Conservation (phyloP, 2,329 filamentous ascomycete genomes). For the Fusarium aywerte region DNA sequence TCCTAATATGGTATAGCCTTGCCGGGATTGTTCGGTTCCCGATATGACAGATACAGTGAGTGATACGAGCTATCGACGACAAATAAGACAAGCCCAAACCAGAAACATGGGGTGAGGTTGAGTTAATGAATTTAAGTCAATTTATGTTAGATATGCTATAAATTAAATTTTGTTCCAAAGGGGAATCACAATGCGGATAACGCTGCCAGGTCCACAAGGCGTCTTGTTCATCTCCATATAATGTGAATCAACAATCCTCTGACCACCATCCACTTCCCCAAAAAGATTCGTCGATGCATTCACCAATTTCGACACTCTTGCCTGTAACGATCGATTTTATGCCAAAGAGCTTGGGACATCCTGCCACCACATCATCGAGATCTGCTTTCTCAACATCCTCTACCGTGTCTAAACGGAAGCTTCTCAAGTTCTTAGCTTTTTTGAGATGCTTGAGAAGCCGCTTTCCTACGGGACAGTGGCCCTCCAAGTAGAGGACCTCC, state of each 20-base stretch:
- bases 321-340: too few species aligned
- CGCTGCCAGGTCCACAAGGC: too few species aligned
- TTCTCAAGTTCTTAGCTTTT: neutral
- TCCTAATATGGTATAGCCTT: constrained; percentile 20
- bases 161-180: neutral
- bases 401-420: neutral
- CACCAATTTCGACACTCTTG: too few species aligned
- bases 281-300: rapidly evolving
- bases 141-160: too few species aligned
- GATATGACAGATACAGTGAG: too few species aligned
- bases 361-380: neutral
- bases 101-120: neutral
- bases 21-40: constrained; percentile 28
- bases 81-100: neutral
- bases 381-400: neutral
- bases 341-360: neutral
- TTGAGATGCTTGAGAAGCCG: neutral
- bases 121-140: too few species aligned
- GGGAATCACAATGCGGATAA: neutral
- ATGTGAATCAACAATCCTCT: too few species aligned
- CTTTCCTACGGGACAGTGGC: neutral
- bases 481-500: neutral
- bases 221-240: too few species aligned
- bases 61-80: neutral
- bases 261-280: neutral